Evolutionary conservation across 257 asterid species (phyloP).

Genomic region (Nicotiana undulata): DNA sequence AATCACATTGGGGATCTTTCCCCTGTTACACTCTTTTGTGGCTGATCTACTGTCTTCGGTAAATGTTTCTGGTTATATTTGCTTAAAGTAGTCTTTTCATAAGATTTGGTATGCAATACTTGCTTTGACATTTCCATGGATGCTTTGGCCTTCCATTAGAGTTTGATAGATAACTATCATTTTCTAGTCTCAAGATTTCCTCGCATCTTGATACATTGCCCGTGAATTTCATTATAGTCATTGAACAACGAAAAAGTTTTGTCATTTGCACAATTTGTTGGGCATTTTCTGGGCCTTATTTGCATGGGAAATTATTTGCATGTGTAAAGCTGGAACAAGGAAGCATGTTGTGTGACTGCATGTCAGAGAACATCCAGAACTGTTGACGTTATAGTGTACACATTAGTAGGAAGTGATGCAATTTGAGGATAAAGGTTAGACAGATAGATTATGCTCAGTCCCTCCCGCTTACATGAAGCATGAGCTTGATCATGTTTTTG

Average conservation of each 20-base stretch:
- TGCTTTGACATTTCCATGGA: slow-evolving; percentile 1
- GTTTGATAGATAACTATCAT: not conserved
- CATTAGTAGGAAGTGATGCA: not conserved
- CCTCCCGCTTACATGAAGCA: not conserved
- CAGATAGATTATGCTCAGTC: not conserved
- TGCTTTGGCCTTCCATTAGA: not conserved
- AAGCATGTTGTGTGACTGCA: not conserved
- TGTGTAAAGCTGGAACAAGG: not conserved
- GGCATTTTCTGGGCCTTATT: not conserved
- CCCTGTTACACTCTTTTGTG: not conserved
- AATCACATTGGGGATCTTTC: not conserved
- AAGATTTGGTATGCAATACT: not conserved
- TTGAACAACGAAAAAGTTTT: not conserved
- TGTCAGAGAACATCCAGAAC: not conserved
- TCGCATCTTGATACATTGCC: not conserved
- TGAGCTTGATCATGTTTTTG: not conserved
- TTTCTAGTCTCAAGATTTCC: not conserved
- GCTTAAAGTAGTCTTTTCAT: not conserved
- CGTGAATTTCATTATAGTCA: not conserved
- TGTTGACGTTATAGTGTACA: not conserved
- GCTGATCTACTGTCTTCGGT: not conserved
- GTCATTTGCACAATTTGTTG: not conserved
- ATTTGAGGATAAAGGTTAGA: not conserved
- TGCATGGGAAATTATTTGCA: not conserved
- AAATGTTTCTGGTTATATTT: not conserved